A percentile compares a stretch with the other conserved stretches of the same genome.
These are phyloP conservation scores for Elsinoe perseae DNA, from an alignment of 2,329 filamentous ascomycete genomes.

Conservation along the genomic window DNA sequence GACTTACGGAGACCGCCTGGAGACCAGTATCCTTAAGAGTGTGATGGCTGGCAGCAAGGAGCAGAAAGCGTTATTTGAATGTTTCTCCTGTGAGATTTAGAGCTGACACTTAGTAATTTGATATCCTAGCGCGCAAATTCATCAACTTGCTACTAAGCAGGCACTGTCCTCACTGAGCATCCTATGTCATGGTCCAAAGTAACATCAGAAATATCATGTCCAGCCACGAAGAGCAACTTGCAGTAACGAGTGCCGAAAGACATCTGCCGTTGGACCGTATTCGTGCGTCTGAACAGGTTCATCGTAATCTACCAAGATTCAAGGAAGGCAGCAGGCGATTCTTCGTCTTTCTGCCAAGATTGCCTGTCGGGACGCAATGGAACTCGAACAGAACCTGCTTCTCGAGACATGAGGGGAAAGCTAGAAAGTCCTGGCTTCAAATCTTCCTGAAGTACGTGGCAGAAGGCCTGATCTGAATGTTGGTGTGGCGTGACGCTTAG, in stretches of 20 bases:
- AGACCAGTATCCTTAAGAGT: not conserved
- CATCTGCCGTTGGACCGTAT: too few species aligned
- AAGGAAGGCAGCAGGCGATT: not conserved
- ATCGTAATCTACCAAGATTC: not conserved
- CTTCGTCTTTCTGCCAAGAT: not conserved
- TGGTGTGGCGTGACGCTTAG: not conserved
- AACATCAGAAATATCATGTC: too few species aligned
- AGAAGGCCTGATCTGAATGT: not conserved
- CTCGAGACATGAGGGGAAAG: too few species aligned
- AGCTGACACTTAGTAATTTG: not conserved
- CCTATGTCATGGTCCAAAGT: too few species aligned
- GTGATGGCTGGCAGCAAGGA: not conserved
- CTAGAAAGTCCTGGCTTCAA: not conserved
- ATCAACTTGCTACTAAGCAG: too few species aligned
- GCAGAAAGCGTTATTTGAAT: not conserved
- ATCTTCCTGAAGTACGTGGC: not conserved
- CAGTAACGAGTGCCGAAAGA: too few species aligned
- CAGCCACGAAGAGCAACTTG: too few species aligned
- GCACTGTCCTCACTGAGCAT: too few species aligned
- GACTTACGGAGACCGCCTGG: too few species aligned
- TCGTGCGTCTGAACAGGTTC: not conserved
- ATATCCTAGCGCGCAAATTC: not conserved
- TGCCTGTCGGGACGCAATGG: not conserved
- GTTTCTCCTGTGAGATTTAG: not conserved
- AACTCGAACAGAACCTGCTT: too few species aligned